Evolutionary conservation across 1,284 basidiomycete species (phyloP), one percentile per base, ranked within the genome.

Genomic region (Rhodotorula mucilaginosa): DNA sequence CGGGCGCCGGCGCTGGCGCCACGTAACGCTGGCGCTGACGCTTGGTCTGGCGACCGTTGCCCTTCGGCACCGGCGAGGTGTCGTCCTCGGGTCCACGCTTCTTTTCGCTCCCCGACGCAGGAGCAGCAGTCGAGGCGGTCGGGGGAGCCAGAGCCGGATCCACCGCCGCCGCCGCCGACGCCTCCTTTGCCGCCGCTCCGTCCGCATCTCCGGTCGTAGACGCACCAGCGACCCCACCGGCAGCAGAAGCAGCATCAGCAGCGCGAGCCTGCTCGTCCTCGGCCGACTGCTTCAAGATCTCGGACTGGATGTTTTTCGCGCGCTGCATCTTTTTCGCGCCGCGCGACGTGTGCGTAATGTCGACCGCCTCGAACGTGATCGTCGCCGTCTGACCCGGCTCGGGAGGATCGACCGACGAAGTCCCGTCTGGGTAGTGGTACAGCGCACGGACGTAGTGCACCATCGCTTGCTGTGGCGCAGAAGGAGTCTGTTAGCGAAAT

Each of bases 371-470:
- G 64, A 66, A 70, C 21, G 64, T 39, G 49, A 63, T 63, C 23
- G 26, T 29, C 2, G 64, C 63, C n/a, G 52, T n/a, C 7, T 47
- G 15, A 23, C 62, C 69, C 7, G 49, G 56, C 29, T 66, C 64
- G 51, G 69, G 69, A 34, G 70, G 65, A 16, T 71, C 67, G 47
- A 56, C 63, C 31, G 70, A 64, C 31, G 59, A 34, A 4, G 62
- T 58, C 13, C 70, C 70, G 34, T 71, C 70, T 7, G 70, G 59
- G 52, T 67, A 71, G 39, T 58, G 60, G 65, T 71, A 71, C 4
- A 57, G 19, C 13, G 70, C 70, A 48, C 66, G 61, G 34, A 71
- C 70, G 44, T 39, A 54, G 66, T 71, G 70, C 19, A 71, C 66
- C 58, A 71, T 59, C 13, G 70, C 70, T 71, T 71, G 70, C 69